phyloP scores from a whole-genome alignment of 768 basidiomycete genomes.

The Pisolithus sp. region DNA sequence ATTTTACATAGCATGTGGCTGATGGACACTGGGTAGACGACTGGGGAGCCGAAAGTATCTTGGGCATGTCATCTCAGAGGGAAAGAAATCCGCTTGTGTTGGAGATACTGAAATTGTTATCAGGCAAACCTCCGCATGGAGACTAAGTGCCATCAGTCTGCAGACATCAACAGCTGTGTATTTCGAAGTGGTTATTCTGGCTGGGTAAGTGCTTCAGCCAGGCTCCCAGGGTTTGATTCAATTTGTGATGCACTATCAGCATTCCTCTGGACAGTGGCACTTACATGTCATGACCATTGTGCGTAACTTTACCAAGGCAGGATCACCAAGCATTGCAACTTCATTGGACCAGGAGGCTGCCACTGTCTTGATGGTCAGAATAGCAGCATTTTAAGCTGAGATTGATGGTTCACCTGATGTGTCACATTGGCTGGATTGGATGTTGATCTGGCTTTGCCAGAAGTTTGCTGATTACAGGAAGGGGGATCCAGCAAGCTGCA shows the following conservation, averaged over 20 bases:
- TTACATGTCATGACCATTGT: constrained; percentile 97
- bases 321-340: constrained; percentile 74
- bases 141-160: constrained; percentile 85
- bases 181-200: constrained; percentile 97
- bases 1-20: not conserved
- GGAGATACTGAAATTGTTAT: too few relatives aligned
- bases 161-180: constrained; percentile 87
- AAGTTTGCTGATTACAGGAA: constrained; percentile 99
- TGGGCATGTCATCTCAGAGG: constrained; percentile 93
- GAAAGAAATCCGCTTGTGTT: too few relatives aligned
- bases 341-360: constrained; percentile 98
- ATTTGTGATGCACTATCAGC: constrained; percentile 98
- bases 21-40: constrained; percentile 54
- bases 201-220: constrained; percentile 84
- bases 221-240: constrained; percentile 93
- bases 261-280: constrained; percentile 90
- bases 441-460: constrained; percentile 97
- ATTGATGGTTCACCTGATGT: constrained; percentile 98
- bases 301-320: constrained; percentile 94
- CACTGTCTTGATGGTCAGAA: constrained; percentile 96
- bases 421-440: constrained; percentile 92
- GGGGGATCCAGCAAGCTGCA: constrained; percentile 92
- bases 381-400: constrained; percentile 98
- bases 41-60: constrained; percentile 99
- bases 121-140: constrained; percentile 98